A percentile compares a stretch with the other conserved stretches of the same genome.
These are phyloP conservation scores for Glycine tomentella DNA, from an alignment of 306 rosid genomes.

Conservation along the genomic window DNA sequence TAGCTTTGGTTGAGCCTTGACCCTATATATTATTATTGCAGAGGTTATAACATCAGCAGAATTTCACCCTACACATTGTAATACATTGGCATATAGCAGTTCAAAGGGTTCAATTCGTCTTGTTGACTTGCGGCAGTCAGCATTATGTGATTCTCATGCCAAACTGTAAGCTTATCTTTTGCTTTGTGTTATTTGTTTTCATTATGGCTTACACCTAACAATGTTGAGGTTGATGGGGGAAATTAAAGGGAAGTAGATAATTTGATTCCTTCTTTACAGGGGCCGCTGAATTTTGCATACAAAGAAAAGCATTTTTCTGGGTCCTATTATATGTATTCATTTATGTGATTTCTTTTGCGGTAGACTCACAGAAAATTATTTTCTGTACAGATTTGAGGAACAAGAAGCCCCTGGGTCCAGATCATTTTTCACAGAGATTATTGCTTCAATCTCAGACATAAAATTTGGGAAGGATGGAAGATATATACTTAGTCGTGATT, in stretches of 20 bases:
- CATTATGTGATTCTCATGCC: conserved; percentile 94
- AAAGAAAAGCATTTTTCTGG: conserved; percentile 17
- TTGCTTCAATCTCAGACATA: conserved; percentile 96
- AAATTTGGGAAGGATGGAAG: conserved; percentile 95
- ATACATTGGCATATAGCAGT: conserved; percentile 94
- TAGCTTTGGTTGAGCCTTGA: conserved; percentile 36
- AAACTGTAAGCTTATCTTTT: conserved; percentile 71
- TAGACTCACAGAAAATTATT: conserved; percentile 31
- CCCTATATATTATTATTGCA: conserved; percentile 54
- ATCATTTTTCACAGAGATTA: conserved; percentile 96
- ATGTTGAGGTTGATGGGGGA: neutral
- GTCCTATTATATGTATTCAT: neutral
- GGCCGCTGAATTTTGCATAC: neutral
- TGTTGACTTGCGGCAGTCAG: conserved; percentile 97
- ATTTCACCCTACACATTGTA: conserved; percentile 97
- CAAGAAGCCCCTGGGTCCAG: conserved; percentile 95
- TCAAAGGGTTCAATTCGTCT: conserved; percentile 98
- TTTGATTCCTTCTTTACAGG: conserved; percentile 6
- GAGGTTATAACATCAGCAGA: conserved; percentile 99
- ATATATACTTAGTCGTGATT: conserved; percentile 96
- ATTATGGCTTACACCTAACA: neutral
- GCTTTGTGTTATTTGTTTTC: conserved; percentile 18
- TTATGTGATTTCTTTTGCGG: conserved; percentile 29
- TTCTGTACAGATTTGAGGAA: conserved; percentile 86
- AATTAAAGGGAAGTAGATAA: neutral